Conservation (phyloP, 805 yeast species). For the Candida rishiriensis region DNA sequence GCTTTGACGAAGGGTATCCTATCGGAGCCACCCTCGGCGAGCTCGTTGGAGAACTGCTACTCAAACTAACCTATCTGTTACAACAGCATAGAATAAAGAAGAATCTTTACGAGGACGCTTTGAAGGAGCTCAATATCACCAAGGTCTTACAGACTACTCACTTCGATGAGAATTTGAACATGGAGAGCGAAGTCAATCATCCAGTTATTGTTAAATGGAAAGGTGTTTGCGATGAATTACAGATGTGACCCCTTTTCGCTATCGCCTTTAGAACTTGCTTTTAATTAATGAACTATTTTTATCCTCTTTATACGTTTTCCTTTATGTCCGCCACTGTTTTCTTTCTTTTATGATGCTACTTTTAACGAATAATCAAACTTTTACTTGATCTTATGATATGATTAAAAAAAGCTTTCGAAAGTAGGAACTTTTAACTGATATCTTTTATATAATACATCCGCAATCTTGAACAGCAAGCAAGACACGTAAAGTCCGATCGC, state of each 20-base stretch:
- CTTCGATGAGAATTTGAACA: slow-evolving; percentile 47
- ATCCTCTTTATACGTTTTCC: neutral
- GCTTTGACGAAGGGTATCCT: slow-evolving; percentile 79
- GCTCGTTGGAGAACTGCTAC: slow-evolving; percentile 60
- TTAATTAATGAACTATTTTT: neutral
- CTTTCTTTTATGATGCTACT: neutral
- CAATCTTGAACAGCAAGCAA: neutral
- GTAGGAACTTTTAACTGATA: neutral
- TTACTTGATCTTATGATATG: neutral
- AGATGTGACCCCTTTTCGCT: neutral
- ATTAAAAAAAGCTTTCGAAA: neutral
- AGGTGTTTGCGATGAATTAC: slow-evolving; percentile 8
- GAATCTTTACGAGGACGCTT: slow-evolving; percentile 31
- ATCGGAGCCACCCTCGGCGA: slow-evolving; percentile 69
- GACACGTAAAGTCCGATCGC: too few relatives aligned
- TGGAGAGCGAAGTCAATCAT: slow-evolving; percentile 28
- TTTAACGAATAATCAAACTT: too few relatives aligned
- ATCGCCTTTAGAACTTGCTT: too few relatives aligned
- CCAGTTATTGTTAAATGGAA: slow-evolving; percentile 26
- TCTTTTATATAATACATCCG: neutral
- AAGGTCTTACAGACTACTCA: slow-evolving; percentile 50
- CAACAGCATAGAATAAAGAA: slow-evolving; percentile 4
- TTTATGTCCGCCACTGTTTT: neutral
- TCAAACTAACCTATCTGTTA: slow-evolving; percentile 30
- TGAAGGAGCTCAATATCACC: slow-evolving; percentile 52